Evolutionary conservation across 1,139 yeast species (phyloP), one percentile per base, ranked within the genome.

Genomic region (Tardiomyces blankii): DNA sequence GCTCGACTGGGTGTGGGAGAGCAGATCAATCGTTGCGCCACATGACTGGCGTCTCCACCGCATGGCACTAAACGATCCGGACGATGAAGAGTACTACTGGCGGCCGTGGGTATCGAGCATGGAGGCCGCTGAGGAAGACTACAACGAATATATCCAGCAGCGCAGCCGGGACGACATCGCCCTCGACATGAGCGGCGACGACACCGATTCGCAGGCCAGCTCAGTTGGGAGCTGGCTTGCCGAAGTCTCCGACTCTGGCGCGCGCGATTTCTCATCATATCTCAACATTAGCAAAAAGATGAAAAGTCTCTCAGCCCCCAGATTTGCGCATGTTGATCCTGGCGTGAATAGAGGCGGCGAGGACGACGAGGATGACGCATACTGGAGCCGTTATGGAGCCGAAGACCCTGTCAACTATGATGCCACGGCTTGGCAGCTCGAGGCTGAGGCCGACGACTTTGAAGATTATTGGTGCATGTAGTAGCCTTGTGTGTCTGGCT

Each of bases 51-150:
- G 48, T 38, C 51, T 59, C 32, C 46, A 51, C 27, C 45, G 54
- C 11, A 49, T 59, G 16, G 51, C 53, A 40, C 52, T 59, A 21
- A 44, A 48, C 41, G 60, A 55, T 40, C 44, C 55, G 13, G 62
- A 59, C 38, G 58, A 57, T 41, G 61, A 58, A 30, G 58, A 55
- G 43, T 47, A 52, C 44, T 58, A 58, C 49, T 58, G 61, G 61
- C 46, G 53, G 18, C 55, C 53, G 8, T 59, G 62, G 62, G 45
- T 48, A 23, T 33, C 39, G 11, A 44, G 46, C 12, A 18, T 54
- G 27, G 47, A 35, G 6, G 51, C 49, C 14, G 62, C 62, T 0
- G 62, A 57, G 23, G 42, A 27, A 1, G 57, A 52, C 30, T 56
- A 54, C 48, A 38, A 32, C 16, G 41, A 21, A 39, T 18, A 11